Conservation (phyloP, 139 green algal genomes). For the Coccomyxa sp. region DNA sequence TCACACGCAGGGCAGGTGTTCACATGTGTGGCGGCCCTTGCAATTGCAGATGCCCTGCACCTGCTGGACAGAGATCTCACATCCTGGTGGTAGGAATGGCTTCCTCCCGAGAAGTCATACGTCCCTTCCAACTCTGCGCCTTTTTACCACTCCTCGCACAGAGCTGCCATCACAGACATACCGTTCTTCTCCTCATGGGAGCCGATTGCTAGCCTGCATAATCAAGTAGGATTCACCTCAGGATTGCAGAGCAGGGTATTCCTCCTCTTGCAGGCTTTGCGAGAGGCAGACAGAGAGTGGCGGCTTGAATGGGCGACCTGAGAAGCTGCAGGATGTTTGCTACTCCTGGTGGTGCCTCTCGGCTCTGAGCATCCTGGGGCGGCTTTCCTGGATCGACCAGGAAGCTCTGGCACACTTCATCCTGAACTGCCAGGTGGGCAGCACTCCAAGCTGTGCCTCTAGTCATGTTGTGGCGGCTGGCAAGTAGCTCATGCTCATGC, state of each 20-base stretch:
- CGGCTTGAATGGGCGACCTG: constrained; percentile 90
- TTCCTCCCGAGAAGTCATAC: too few species aligned
- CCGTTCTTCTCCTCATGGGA: too few species aligned
- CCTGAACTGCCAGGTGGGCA: constrained; percentile 72
- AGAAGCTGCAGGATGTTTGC: constrained; percentile 94
- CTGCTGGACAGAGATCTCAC: constrained; percentile 83
- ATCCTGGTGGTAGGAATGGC: constrained; percentile 85
- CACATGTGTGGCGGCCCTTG: constrained; percentile 85
- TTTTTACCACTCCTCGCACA: too few species aligned
- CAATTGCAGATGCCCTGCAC: constrained; percentile 71
- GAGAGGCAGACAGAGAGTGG: constrained; percentile 87
- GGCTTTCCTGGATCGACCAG: constrained; percentile 93
- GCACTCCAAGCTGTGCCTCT: not conserved
- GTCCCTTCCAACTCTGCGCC: too few species aligned
- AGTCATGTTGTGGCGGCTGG: not conserved
- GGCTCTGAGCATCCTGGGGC: constrained; percentile 78
- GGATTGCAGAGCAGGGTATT: too few species aligned
- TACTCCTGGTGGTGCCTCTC: constrained; percentile 99
- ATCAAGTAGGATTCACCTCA: too few species aligned
- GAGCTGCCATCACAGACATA: too few species aligned
- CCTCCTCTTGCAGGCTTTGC: constrained; percentile 70
- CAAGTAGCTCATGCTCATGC: too few species aligned
- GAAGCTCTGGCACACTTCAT: constrained; percentile 79
- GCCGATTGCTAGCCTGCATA: too few species aligned
- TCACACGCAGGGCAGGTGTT: constrained; percentile 88